Base-by-base conservation (phyloP, 192 early-diverging fungal species). In the Rhizophagus prolifer region DNA sequence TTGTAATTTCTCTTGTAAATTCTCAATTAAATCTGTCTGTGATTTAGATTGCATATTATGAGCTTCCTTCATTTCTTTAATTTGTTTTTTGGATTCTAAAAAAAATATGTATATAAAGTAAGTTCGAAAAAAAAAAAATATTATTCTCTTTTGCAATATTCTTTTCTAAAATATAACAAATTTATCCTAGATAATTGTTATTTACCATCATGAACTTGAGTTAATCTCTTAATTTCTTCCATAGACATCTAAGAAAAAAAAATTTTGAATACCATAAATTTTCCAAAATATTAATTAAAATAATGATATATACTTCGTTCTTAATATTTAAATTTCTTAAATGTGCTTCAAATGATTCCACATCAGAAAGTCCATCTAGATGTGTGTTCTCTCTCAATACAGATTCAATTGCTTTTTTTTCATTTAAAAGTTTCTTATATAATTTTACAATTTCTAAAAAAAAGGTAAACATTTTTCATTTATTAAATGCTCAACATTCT, bases 141-240 rank as follows among this genome's bases (percentile, higher is more conserved):
- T 38, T 38, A 7, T 38, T 38, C 7, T 38, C 7, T 38, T 38
- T 38, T 38, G 31, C 36, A 38, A 38, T 38, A 38, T 38, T 38
- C 36, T 6, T 38, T 38, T 38, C 36, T 38, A 7, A 6, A 41
- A 3, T 47, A 34, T 34, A 34, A 34, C 4, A 34, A 34, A 34
- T 34, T 4, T 19, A 30, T 46, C 31, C 3, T 70, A 63, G 23
- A 30, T 9, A 7, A 73, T 36, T 10, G 9, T 34, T 21, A 59
- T 23, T 10, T 78, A 77, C 79, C 77, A 72, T 70, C 71, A 9
- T 81, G 65, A 26, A 80, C 75, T 9, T 83, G 79, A 12, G 61
- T 81, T 44, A 83, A 25, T 25, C 82, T 70, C 31, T 72, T 83
- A 41, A 83, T 83, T 50, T 83, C 82, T 62, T 83, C 77, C 82